A percentile compares a stretch with the other conserved stretches of the same genome.
Conservation (phyloP, 1,139 yeast species). For the Suhomyces guaymorum region DNA sequence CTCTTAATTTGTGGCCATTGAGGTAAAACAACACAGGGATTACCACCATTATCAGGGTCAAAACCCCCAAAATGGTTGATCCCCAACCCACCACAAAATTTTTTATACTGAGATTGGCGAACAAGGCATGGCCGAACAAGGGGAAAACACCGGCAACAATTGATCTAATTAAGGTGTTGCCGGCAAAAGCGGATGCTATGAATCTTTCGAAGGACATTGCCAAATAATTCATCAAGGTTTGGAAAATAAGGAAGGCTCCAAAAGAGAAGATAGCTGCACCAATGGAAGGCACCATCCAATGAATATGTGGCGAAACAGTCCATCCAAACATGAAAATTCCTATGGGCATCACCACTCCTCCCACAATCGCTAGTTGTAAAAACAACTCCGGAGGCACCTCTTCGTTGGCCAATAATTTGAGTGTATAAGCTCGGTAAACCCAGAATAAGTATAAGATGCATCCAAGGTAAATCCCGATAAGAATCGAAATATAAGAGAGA, state of each 20-base stretch:
- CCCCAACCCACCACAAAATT: conserved; percentile 62
- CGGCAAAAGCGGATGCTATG: conserved; percentile 61
- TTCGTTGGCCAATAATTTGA: conserved; percentile 23
- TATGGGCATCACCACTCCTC: conserved; percentile 41
- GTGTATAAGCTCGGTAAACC: conserved; percentile 24
- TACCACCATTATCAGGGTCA: conserved; percentile 41
- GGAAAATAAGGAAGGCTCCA: conserved; percentile 43
- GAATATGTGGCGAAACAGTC: conserved; percentile 40
- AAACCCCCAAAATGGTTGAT: conserved; percentile 47
- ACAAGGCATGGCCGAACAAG: conserved; percentile 56
- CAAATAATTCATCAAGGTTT: conserved; percentile 37
- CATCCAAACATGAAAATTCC: conserved; percentile 53
- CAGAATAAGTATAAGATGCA: conserved; percentile 26
- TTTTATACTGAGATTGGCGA: conserved; percentile 37
- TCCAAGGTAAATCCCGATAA: conserved; percentile 42
- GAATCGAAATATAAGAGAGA: conserved; percentile 41
- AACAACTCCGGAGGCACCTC: conserved; percentile 40
- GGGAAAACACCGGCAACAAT: conserved; percentile 63
- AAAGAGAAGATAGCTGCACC: conserved; percentile 41
- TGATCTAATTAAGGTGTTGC: conserved; percentile 54
- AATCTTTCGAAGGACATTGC: conserved; percentile 37
- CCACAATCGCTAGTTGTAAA: conserved; percentile 46
- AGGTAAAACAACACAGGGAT: conserved; percentile 50
- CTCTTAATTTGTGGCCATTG: conserved; percentile 51
- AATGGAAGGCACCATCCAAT: conserved; percentile 46